Evolutionary conservation across 305 asterid genomes (phyloP), one percentile per base, ranked within the genome.

Genomic region (Plantago lanceolata): DNA sequence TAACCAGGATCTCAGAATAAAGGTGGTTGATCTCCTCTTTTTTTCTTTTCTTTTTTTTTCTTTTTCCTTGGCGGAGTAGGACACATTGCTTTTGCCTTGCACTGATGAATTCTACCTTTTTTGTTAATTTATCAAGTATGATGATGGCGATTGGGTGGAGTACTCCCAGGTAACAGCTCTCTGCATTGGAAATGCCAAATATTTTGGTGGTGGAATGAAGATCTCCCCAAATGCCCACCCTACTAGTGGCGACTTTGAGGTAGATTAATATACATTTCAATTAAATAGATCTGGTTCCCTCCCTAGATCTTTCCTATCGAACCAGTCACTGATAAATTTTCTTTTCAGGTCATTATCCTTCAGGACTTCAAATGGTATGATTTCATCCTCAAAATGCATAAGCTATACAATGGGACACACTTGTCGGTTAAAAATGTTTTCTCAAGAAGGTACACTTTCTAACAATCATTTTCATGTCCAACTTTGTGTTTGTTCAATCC

Each of bases 331-430:
- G 52, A 18, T 43, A 49, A 45, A 12, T 69, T 61, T 57, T 76
- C 68, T 18, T 40, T 76, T 78, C 64, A 90, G 97, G 86, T 85
- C 71, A 86, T 90, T 49, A 73, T 74, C 75, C 97, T 90, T 78
- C 93, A 82, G 82, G 86, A 85, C 64, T 90, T 90, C 75, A 90
- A 85, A 73, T 90, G 89, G 97, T 77, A 84, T 50, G 95, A 90
- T 71, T 90, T 90, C 73, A 63, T 90, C 79, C 75, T 90, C 72
- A 77, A 90, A 57, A 50, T 85, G 72, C 95, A 85, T 76, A 87
- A 82, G 82, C 85, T 90, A 70, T 90, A 87, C 75, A 76, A 74
- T 14, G 97, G 97, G 65, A 85, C 96, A 70, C 97, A 90, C 85
- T 71, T 90, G 52, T 79, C 89, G 21, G 95, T 85, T 79, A 81